Conservation (phyloP, 257 asterid genomes). For the Solanum pinnatisectum region DNA sequence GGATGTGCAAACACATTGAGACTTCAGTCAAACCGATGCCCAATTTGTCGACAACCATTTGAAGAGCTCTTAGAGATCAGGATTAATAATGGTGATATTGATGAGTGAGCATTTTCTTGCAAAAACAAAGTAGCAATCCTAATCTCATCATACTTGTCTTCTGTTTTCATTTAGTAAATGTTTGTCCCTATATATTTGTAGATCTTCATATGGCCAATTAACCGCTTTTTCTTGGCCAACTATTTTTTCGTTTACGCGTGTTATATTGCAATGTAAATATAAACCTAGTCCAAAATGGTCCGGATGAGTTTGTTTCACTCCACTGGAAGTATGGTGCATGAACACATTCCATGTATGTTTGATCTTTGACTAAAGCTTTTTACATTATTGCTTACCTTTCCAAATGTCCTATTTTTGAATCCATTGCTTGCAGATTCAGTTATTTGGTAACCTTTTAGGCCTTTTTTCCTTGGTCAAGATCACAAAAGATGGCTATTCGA, state of each 20-base stretch:
- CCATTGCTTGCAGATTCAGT: conserved; percentile 17
- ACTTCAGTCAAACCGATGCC: conserved; percentile 65
- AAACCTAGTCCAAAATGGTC: neutral
- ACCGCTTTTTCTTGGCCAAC: neutral
- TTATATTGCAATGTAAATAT: neutral
- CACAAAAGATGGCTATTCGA: neutral
- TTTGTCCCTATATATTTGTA: neutral
- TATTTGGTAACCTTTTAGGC: neutral
- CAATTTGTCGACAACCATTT: conserved; percentile 53
- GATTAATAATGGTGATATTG: conserved; percentile 18
- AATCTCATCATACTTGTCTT: neutral
- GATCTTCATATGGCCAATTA: neutral
- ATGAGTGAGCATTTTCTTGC: neutral
- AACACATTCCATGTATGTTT: neutral
- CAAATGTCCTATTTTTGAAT: neutral
- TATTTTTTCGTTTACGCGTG: neutral
- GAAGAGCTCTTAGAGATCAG: conserved; percentile 52
- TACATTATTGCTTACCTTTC: neutral
- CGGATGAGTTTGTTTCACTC: neutral
- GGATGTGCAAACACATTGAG: conserved; percentile 51
- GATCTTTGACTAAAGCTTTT: neutral
- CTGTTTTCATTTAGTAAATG: neutral
- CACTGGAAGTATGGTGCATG: neutral
- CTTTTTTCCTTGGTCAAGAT: neutral
- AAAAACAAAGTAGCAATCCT: neutral